Conservation (phyloP, 2,329 filamentous ascomycete species). For the Coleophoma crateriformis region DNA sequence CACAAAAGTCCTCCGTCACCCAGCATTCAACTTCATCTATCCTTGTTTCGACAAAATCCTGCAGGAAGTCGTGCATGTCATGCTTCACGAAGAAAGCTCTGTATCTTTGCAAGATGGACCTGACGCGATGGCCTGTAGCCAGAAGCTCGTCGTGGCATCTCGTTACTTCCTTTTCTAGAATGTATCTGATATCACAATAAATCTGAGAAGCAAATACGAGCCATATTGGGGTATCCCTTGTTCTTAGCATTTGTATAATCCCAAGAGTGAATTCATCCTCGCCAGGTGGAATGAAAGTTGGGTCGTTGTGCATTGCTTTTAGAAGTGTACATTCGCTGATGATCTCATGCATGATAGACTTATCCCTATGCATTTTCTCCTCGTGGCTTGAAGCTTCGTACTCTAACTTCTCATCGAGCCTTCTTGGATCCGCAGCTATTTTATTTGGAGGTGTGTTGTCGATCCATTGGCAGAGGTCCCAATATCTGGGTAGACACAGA, state of each 20-base stretch:
- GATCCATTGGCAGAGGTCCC: conserved; percentile 11
- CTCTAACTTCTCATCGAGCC: conserved; percentile 1
- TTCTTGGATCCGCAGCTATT: conserved; percentile 14
- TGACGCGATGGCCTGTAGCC: conserved; percentile 4
- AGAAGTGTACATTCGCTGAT: conserved; percentile 19
- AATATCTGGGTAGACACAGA: conserved; percentile 19
- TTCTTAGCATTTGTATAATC: conserved; percentile 15
- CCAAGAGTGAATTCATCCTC: conserved; percentile 24
- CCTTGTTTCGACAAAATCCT: neutral
- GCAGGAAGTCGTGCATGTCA: neutral
- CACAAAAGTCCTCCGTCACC: conserved; percentile 7
- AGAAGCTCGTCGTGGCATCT: conserved; percentile 8
- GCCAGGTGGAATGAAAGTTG: conserved; percentile 5
- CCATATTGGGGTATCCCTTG: conserved; percentile 14
- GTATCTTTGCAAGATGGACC: conserved; percentile 2
- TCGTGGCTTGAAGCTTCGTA: conserved; percentile 16
- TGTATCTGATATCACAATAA: conserved; percentile 26
- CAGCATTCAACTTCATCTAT: conserved; percentile 9
- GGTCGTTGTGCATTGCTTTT: conserved; percentile 21
- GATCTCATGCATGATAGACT: conserved; percentile 14
- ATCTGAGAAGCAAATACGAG: conserved; percentile 25
- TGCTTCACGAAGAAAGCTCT: conserved; percentile 4
- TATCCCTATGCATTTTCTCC: conserved; percentile 13
- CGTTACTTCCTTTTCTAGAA: conserved; percentile 18
- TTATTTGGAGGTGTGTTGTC: conserved; percentile 18